Conservation (phyloP, 1,284 basidiomycete genomes). For the Papiliotrema nemorosa region DNA sequence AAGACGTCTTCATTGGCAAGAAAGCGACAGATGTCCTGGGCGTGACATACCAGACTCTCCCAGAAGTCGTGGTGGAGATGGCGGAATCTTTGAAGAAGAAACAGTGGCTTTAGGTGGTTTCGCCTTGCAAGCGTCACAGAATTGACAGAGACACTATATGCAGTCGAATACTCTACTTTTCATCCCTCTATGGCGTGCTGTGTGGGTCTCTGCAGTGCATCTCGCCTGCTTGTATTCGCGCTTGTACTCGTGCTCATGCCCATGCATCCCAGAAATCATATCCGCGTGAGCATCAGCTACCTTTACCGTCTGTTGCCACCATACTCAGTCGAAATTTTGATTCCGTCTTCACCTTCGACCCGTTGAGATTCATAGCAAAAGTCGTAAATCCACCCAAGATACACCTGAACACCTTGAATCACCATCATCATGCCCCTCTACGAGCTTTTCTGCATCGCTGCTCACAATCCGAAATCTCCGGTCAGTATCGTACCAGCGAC, state of each 20-base stretch:
- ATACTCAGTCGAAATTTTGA: not conserved
- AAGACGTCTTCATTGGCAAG: slow-evolving; percentile 21
- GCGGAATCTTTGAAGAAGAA: slow-evolving; percentile 26
- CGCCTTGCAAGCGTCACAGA: not conserved
- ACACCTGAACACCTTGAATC: too few relatives aligned
- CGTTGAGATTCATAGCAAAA: not conserved
- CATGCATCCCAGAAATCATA: too few relatives aligned
- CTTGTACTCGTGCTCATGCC: too few relatives aligned
- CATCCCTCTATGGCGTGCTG: too few relatives aligned
- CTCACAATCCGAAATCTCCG: slow-evolving; percentile 44
- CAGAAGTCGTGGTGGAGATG: slow-evolving; percentile 28
- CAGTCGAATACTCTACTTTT: not conserved
- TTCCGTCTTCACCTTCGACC: not conserved
- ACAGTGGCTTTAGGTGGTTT: slow-evolving; percentile 8
- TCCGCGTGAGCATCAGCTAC: too few relatives aligned
- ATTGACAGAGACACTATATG: not conserved
- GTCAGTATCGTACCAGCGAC: slow-evolving; percentile 22
- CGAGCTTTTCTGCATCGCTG: slow-evolving; percentile 50
- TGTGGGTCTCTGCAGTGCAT: too few relatives aligned
- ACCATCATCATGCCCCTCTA: slow-evolving; percentile 44
- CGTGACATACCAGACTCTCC: slow-evolving; percentile 26
- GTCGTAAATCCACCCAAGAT: too few relatives aligned
- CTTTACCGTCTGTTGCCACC: too few relatives aligned
- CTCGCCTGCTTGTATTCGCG: too few relatives aligned
- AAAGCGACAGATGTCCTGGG: slow-evolving; percentile 34